Conservation (phyloP, 495 filamentous ascomycete genomes). For the Penicillium malachiteum region DNA sequence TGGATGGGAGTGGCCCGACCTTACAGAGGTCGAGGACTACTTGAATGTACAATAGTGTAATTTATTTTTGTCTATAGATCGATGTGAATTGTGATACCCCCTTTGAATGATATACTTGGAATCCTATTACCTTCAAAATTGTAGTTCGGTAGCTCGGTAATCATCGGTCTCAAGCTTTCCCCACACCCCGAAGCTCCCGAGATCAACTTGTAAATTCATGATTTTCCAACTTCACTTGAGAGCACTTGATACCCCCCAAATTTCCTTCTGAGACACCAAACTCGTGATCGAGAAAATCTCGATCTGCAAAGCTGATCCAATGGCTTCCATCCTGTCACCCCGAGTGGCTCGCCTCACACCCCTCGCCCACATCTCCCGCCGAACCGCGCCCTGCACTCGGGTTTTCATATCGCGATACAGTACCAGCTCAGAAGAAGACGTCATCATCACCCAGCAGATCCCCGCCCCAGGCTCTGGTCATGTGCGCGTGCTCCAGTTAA, state of each 20-base stretch:
- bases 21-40: constrained; percentile 52
- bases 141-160: constrained; percentile 16
- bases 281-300: constrained; percentile 7
- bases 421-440: constrained; percentile 39
- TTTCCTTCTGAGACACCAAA: not conserved
- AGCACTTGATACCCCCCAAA: not conserved
- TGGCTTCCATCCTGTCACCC: constrained; percentile 31
- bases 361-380: constrained; percentile 14
- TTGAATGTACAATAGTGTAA: constrained; percentile 23
- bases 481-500: constrained; percentile 84
- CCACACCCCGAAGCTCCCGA: constrained; percentile 22
- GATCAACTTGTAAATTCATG: not conserved
- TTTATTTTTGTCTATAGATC: constrained; percentile 20
- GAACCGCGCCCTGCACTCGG: constrained; percentile 25
- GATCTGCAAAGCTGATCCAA: constrained; percentile 8
- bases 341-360: constrained; percentile 30
- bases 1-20: constrained; percentile 55
- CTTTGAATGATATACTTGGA: not conserved
- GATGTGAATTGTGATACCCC: constrained; percentile 7
- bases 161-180: constrained; percentile 29
- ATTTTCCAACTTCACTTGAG: not conserved
- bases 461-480: constrained; percentile 78
- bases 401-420: constrained; percentile 38
- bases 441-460: constrained; percentile 68
- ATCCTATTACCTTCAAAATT: not conserved